Conservation (phyloP, 2,329 filamentous ascomycete species). For the Diplodia corticola region DNA sequence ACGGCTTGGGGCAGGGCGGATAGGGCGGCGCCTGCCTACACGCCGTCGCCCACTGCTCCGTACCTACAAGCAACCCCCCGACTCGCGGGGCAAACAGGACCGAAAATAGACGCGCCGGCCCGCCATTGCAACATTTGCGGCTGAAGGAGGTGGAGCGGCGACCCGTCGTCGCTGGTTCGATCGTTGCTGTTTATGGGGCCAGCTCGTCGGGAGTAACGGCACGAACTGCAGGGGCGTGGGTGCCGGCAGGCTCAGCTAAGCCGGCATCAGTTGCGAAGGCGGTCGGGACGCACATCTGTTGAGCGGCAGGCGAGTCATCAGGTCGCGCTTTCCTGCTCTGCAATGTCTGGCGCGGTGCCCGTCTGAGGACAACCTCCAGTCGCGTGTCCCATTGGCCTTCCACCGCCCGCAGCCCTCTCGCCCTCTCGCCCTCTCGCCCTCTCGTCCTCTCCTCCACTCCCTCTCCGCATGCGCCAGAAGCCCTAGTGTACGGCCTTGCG, state of each 20-base stretch:
- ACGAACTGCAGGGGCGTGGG: constrained; percentile 9
- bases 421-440: too few species aligned
- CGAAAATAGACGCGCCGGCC: background rate
- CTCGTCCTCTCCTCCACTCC: background rate
- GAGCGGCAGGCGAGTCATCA: background rate
- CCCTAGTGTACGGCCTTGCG: too few species aligned
- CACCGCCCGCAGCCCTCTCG: too few species aligned
- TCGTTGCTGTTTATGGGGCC: background rate
- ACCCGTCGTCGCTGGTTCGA: background rate
- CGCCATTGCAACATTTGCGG: background rate
- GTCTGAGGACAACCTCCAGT: background rate
- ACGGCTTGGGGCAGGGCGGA: background rate
- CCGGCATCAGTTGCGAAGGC: background rate
- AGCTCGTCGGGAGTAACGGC: constrained; percentile 16
- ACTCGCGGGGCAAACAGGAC: background rate
- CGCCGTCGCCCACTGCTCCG: background rate
- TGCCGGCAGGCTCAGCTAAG: background rate
- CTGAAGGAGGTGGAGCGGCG: background rate
- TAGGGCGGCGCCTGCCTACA: background rate
- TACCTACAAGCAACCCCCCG: background rate
- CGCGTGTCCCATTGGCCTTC: background rate
- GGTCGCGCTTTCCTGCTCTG: background rate
- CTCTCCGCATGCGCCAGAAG: background rate
- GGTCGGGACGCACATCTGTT: constrained; percentile 5
- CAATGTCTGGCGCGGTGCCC: background rate